Conservation (phyloP, 306 rosid species). For the Cicer judaicum region DNA sequence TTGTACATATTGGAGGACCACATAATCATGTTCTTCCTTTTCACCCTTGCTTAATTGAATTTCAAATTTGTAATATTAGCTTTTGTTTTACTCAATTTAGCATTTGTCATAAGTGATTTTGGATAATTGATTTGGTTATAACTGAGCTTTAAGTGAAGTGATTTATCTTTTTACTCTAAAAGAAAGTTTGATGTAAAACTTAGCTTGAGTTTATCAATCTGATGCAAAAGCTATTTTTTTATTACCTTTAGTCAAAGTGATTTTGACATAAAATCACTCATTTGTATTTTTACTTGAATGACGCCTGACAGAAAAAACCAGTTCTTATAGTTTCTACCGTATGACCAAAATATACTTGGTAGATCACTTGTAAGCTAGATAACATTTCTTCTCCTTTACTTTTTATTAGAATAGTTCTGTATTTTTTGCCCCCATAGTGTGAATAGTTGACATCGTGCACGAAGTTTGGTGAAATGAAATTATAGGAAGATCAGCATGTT, state of each 20-base stretch:
- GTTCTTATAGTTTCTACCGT: neutral
- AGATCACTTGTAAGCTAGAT: constrained; percentile 30
- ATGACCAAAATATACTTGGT: neutral
- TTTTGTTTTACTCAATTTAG: too few relatives aligned
- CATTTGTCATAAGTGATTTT: neutral
- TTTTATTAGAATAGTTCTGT: constrained; percentile 5
- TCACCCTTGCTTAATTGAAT: constrained; percentile 12
- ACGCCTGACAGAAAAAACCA: neutral
- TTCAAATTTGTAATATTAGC: neutral
- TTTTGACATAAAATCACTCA: neutral
- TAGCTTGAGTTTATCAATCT: neutral
- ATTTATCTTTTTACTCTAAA: constrained; percentile 2
- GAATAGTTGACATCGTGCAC: neutral
- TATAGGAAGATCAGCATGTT: neutral
- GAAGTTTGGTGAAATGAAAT: constrained; percentile 18
- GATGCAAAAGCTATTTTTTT: neutral
- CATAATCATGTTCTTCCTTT: neutral
- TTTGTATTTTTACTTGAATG: neutral
- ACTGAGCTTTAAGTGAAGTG: neutral
- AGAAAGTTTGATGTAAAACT: neutral
- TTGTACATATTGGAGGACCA: constrained; percentile 10
- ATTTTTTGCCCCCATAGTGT: neutral
- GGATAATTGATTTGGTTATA: neutral
- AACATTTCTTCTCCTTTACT: constrained; percentile 17
- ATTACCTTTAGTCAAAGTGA: neutral